A percentile compares a stretch with the other conserved stretches of the same genome.
Evolutionary conservation across 163 green algal species (phyloP).

Genomic region (Chloroidium sp.): DNA sequence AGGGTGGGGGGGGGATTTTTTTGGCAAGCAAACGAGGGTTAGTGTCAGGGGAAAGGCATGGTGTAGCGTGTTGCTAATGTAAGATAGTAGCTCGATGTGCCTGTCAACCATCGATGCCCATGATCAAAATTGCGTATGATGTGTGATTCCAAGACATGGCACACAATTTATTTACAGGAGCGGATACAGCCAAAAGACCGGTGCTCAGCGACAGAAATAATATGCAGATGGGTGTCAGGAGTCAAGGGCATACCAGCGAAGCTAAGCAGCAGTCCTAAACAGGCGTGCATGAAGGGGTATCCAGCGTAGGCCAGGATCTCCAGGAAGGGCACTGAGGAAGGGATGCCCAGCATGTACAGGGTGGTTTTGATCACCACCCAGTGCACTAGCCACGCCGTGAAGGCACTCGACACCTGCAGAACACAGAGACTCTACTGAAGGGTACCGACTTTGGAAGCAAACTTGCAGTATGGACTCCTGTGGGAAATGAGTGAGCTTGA

Average conservation of each 20-base stretch:
- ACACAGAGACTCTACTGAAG: too few relatives aligned
- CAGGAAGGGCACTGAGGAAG: conserved; percentile 53
- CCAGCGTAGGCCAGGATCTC: conserved; percentile 82
- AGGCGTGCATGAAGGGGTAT: conserved; percentile 73
- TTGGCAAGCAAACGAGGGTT: background rate
- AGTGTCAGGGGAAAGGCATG: background rate
- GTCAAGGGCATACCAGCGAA: background rate
- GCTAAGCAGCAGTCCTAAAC: conserved; percentile 33
- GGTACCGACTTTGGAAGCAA: too few relatives aligned
- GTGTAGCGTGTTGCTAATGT: background rate
- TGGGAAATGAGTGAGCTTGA: too few relatives aligned
- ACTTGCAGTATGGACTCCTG: too few relatives aligned
- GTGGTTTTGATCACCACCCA: conserved; percentile 59
- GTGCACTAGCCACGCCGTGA: conserved; percentile 62
- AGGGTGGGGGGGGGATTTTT: background rate
- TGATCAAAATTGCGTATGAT: too few relatives aligned
- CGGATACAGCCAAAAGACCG: too few relatives aligned
- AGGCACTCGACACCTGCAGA: conserved; percentile 44
- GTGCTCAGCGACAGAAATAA: too few relatives aligned
- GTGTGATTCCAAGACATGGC: too few relatives aligned
- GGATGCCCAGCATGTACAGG: conserved; percentile 61
- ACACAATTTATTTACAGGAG: too few relatives aligned
- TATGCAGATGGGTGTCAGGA: too few relatives aligned
- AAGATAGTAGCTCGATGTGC: background rate
- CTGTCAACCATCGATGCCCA: too few relatives aligned